Conservation (phyloP, 805 yeast genomes). For the Pichia insulana region DNA sequence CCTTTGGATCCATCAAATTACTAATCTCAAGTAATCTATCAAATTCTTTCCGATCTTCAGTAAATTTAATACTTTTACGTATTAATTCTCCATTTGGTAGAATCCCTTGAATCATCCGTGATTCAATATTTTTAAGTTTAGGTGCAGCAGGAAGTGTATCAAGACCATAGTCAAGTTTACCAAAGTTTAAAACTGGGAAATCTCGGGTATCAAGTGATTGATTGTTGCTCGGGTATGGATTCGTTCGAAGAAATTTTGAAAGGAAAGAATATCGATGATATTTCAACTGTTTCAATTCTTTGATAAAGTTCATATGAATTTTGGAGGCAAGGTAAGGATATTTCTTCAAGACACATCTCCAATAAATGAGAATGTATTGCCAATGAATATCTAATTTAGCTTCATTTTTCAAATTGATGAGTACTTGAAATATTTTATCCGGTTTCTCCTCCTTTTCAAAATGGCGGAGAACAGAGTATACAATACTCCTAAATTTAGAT, state of each 20-base stretch:
- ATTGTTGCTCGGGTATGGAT: constrained; percentile 1
- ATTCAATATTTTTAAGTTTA: constrained; percentile 16
- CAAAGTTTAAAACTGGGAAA: constrained; percentile 9
- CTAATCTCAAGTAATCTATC: constrained; percentile 12
- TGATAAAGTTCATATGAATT: constrained; percentile 15
- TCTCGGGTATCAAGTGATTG: constrained; percentile 2
- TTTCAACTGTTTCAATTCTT: constrained; percentile 6
- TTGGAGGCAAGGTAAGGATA: constrained; percentile 16
- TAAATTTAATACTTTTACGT: constrained; percentile 10
- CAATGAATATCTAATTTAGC: constrained; percentile 13
- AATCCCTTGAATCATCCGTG: constrained; percentile 20
- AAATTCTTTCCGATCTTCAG: constrained; percentile 12
- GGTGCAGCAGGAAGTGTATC: constrained; percentile 11
- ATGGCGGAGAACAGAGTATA: constrained; percentile 14
- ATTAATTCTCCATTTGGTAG: constrained; percentile 17
- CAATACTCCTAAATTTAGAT: constrained; percentile 7
- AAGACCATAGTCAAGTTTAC: constrained; percentile 3
- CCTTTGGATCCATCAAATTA: not conserved
- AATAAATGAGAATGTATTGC: constrained; percentile 14
- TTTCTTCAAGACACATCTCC: constrained; percentile 16
- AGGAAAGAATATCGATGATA: constrained; percentile 8
- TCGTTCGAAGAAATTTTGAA: constrained; percentile 4
- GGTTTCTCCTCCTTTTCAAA: constrained; percentile 15
- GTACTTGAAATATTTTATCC: constrained; percentile 14
- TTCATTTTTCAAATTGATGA: constrained; percentile 24